These are phyloP conservation scores for Aspergillus candidus DNA, from an alignment of 2,329 filamentous ascomycete species.

Conservation along the genomic window DNA sequence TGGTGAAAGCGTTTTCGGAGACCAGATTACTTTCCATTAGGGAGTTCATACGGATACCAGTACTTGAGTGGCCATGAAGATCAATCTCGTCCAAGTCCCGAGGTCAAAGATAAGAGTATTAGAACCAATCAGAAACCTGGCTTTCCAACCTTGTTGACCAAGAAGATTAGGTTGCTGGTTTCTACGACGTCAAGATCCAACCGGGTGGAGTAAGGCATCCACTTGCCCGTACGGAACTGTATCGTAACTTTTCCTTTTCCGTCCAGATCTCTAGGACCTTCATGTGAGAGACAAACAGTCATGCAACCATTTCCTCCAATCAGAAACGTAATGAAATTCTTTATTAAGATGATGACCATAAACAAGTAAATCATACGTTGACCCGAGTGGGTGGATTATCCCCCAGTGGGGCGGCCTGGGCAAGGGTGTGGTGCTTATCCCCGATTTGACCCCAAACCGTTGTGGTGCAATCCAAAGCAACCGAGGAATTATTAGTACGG, in stretches of 20 bases:
- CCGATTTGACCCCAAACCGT: constrained; percentile 13
- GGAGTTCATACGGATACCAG: neutral
- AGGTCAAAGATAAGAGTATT: constrained; percentile 24
- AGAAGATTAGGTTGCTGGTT: constrained; percentile 26
- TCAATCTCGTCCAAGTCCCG: neutral
- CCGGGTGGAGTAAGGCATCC: constrained; percentile 10
- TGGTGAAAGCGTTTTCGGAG: constrained; percentile 11
- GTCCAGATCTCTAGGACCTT: no score
- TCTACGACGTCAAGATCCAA: constrained; percentile 34
- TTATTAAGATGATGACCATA: no score
- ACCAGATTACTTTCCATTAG: constrained; percentile 9
- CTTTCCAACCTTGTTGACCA: constrained; percentile 24
- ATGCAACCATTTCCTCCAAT: no score
- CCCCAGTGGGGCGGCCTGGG: constrained; percentile 20
- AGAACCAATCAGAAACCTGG: constrained; percentile 24
- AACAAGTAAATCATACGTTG: neutral
- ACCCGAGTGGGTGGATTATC: constrained; percentile 13
- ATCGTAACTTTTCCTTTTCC: no score
- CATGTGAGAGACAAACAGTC: no score
- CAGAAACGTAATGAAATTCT: no score
- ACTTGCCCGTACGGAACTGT: no score
- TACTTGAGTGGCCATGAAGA: neutral
- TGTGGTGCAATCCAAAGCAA: constrained; percentile 2
- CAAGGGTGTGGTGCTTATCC: constrained; percentile 28
- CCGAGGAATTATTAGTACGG: neutral